Evolutionary conservation across 352 stramenopile genomes (phyloP).

Genomic region (Pythium sukuiense): DNA sequence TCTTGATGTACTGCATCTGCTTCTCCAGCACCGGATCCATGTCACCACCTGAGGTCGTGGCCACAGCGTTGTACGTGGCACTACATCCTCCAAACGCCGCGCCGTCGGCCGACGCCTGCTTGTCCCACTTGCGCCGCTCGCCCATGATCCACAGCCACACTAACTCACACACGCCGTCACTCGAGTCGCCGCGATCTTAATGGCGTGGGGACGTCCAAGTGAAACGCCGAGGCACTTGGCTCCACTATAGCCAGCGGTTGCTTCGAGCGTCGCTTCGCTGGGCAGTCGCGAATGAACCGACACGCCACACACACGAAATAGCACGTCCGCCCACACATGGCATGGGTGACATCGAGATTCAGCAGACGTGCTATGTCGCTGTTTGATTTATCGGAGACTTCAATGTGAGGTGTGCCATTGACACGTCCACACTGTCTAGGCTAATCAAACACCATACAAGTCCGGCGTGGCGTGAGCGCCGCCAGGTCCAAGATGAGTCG

Average conservation of each 20-base stretch:
- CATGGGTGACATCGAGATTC: no score
- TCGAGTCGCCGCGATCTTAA: background rate
- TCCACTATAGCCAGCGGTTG: background rate
- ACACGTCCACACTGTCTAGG: no score
- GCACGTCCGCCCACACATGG: no score
- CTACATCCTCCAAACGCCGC: background rate
- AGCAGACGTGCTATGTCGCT: no score
- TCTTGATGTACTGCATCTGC: constrained; percentile 82
- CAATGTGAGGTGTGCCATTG: no score
- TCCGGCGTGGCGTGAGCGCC: background rate
- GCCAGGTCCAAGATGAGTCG: background rate
- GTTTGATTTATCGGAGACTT: no score
- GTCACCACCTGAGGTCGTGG: constrained; percentile 19
- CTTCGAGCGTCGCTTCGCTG: background rate
- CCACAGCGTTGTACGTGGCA: background rate
- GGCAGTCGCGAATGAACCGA: background rate
- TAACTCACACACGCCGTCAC: no score
- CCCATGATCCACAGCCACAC: constrained; percentile 19
- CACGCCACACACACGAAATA: no score
- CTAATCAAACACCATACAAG: background rate
- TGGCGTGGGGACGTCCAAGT: background rate
- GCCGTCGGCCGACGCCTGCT: constrained; percentile 12
- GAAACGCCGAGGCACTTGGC: constrained; percentile 1
- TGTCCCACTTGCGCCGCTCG: constrained; percentile 38
- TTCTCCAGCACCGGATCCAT: constrained; percentile 66